Evolutionary conservation across 2,329 filamentous ascomycete species (phyloP), one percentile per base, ranked within the genome.

Genomic region (Fulvia fulva): DNA sequence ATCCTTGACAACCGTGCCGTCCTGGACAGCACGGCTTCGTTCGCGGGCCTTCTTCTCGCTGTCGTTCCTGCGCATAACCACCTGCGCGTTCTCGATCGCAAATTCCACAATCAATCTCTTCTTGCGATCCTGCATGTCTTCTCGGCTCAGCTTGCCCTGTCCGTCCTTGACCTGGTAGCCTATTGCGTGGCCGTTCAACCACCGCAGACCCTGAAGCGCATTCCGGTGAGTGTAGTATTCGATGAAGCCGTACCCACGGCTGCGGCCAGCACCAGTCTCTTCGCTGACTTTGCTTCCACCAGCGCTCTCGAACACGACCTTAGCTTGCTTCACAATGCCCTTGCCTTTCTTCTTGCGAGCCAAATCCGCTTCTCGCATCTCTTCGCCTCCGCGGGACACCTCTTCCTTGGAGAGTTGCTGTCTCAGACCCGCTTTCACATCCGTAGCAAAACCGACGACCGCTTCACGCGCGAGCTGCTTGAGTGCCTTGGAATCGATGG

Each of bases 71-170:
- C 94, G 83, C 65, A 87, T 83, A n/a, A 99, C 88, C 1, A 99
- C 94, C 70, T 97, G 92, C 0, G 91, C 92, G 68, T 99, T 99
- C 76, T 99, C 94, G 72, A 99, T 96, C 21, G 94, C 91, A 72
- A 99, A 99, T 74, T 99, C 95, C 37, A 93, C 93, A 70, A 99
- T 91, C 53, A 99, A 77, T 12, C 94, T 83, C 75, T 94, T 92
- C 72, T 91, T 93, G 76, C 88, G 90, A 64, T 94, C 91, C 54
- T 83, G 74, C n/a, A 77, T 55, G 5, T 77, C 78, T 51, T 80
- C 78, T 61, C 71, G 67, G 54, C 66, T 68, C 47, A 62, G 61
- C 57, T 69, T 67, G 60, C 71, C 78, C 71, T 71, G 58, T 69
- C 70, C 63, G 23, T 74, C 71, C 54, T 77, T 73, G 41, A 80